Evolutionary conservation across 257 asterid species (phyloP).

Genomic region (Solanum pinnatisectum): DNA sequence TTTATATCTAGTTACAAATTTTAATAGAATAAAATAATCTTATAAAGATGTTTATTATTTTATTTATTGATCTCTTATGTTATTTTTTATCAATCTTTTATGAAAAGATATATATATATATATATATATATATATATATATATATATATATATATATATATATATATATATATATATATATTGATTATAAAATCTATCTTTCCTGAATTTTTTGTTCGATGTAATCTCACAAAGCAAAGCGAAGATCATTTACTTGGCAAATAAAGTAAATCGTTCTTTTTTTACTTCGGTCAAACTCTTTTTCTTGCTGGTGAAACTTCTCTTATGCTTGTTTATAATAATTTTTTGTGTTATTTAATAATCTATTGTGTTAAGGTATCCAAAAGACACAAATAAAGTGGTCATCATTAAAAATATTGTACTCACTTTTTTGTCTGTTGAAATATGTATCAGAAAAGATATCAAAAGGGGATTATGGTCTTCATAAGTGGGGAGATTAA

Average conservation of each 20-base stretch:
- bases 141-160: no score
- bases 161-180: no score
- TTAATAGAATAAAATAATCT: neutral
- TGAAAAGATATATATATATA: no score
- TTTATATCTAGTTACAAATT: neutral
- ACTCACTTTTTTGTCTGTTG: neutral
- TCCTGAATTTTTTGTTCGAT: no score
- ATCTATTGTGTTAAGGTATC: neutral
- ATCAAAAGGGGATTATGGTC: neutral
- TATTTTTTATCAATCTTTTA: no score
- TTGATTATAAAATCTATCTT: no score
- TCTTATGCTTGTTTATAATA: neutral
- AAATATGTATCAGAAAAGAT: neutral
- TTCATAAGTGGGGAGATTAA: neutral
- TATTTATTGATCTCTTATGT: neutral
- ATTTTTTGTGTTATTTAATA: neutral
- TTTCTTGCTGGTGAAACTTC: no score
- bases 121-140: no score
- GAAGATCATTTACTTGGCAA: neutral
- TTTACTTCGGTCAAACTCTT: no score
- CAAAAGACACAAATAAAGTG: conserved; percentile 10
- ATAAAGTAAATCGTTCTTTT: no score
- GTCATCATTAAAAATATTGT: neutral
- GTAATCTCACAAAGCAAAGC: no score
- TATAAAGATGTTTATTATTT: neutral